A percentile compares a stretch with the other conserved stretches of the same genome.
Evolutionary conservation across 305 asterid genomes (phyloP).

Genomic region (Fraxinus paxiana): DNA sequence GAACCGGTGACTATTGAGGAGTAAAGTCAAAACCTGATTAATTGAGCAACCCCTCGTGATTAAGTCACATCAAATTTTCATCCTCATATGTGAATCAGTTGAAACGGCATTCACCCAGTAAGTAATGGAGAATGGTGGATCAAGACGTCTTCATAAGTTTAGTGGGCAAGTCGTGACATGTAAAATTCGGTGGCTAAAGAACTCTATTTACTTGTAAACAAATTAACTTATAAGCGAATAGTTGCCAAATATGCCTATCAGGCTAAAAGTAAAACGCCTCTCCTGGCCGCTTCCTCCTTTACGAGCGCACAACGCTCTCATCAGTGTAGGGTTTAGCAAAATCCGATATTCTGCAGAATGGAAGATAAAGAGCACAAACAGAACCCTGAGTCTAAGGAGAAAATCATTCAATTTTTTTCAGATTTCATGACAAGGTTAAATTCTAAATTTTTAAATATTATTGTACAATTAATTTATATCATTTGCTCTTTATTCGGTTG

Average conservation of each 20-base stretch:
- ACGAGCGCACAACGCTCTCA: background rate
- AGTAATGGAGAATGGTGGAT: too few relatives aligned
- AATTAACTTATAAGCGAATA: background rate
- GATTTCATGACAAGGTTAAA: slow-evolving; percentile 65
- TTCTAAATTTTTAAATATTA: background rate
- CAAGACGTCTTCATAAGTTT: too few relatives aligned
- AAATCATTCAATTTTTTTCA: slow-evolving; percentile 37
- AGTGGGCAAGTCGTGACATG: too few relatives aligned
- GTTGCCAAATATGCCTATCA: background rate
- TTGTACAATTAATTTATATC: background rate
- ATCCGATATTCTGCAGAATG: slow-evolving; percentile 37
- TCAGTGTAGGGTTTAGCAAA: background rate
- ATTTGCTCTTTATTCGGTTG: background rate
- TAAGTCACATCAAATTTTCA: too few relatives aligned
- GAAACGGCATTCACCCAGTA: too few relatives aligned
- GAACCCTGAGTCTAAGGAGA: slow-evolving; percentile 26
- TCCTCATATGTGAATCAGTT: too few relatives aligned
- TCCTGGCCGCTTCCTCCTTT: background rate
- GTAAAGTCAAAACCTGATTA: too few relatives aligned
- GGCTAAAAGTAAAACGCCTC: background rate
- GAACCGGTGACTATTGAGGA: too few relatives aligned
- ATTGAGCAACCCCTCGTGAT: too few relatives aligned
- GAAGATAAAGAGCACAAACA: slow-evolving; percentile 28
- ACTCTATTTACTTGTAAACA: background rate
- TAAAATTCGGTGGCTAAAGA: too few relatives aligned